Evolutionary conservation across 495 filamentous ascomycete species (phyloP).

Genomic region (Hypoxylon rickii): DNA sequence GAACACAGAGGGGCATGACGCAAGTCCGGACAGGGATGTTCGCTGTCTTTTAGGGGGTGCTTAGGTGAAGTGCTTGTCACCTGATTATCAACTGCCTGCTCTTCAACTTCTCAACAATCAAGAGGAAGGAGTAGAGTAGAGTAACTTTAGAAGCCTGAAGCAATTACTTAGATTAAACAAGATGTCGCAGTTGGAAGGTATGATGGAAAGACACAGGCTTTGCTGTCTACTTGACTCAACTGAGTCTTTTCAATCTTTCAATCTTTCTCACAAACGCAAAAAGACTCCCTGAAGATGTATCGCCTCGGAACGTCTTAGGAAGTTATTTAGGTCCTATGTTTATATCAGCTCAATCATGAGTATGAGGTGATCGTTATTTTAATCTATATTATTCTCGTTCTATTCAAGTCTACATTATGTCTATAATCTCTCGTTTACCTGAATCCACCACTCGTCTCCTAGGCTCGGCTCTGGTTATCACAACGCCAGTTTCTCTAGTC

Average conservation of each 20-base stretch:
- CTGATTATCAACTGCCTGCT: not conserved
- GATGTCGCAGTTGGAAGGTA: not conserved
- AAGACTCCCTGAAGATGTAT: not conserved
- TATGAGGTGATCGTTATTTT: not conserved
- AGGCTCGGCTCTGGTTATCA: constrained; percentile 73
- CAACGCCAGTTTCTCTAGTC: constrained; percentile 71
- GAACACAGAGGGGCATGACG: constrained; percentile 37
- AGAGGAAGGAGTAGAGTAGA: not conserved
- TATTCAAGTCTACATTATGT: constrained; percentile 17
- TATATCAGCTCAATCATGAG: too few relatives aligned
- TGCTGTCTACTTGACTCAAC: not conserved
- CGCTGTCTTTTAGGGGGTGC: constrained; percentile 3
- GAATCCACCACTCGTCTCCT: constrained; percentile 66
- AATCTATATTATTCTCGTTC: not conserved
- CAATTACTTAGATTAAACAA: not conserved
- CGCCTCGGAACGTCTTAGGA: too few relatives aligned
- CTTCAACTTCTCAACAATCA: not conserved
- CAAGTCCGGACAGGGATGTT: constrained; percentile 33
- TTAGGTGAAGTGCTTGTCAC: constrained; percentile 7
- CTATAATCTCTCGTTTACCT: constrained; percentile 59
- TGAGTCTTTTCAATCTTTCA: not conserved
- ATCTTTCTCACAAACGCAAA: not conserved
- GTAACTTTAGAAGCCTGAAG: too few relatives aligned
- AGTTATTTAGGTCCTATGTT: too few relatives aligned
- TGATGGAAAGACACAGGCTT: constrained; percentile 3